phyloP scores from a whole-genome alignment of 208 protist genomes.

The Leishmania lainsoni region DNA sequence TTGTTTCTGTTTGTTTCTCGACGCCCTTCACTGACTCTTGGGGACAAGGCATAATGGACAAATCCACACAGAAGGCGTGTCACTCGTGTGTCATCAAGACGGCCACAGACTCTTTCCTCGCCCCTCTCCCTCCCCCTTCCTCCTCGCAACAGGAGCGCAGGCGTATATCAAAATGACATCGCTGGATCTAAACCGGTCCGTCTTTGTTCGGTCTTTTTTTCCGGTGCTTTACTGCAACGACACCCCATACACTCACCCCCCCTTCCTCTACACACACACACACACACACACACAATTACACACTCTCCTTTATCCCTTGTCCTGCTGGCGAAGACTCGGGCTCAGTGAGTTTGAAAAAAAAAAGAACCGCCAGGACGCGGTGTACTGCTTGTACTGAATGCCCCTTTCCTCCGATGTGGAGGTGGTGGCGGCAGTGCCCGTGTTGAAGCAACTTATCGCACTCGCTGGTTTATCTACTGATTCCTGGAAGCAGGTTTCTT shows the following conservation, averaged over 20 bases:
- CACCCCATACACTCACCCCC: no score
- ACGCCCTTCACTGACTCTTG: background rate
- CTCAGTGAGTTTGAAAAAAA: background rate
- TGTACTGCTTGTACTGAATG: background rate
- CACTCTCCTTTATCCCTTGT: background rate
- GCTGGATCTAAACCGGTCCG: background rate
- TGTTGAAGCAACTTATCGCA: conserved; percentile 21
- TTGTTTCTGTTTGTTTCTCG: conserved; percentile 1
- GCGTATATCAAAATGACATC: background rate
- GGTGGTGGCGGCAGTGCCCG: conserved; percentile 13
- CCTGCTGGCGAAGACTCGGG: background rate
- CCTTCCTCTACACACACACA: background rate
- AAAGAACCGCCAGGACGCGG: background rate
- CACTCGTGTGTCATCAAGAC: background rate
- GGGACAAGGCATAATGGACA: background rate
- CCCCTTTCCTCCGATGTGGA: conserved; percentile 18
- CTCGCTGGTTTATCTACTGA: background rate
- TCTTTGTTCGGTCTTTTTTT: background rate
- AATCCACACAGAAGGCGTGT: background rate
- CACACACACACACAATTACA: no score
- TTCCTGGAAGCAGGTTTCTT: conserved; percentile 16
- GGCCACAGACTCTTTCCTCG: background rate
- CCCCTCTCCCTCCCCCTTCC: background rate
- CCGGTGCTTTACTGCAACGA: background rate
- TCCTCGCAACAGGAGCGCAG: background rate